Base-by-base conservation (phyloP, 1,284 basidiomycete genomes). In the Stygiomarasmius scandens region DNA sequence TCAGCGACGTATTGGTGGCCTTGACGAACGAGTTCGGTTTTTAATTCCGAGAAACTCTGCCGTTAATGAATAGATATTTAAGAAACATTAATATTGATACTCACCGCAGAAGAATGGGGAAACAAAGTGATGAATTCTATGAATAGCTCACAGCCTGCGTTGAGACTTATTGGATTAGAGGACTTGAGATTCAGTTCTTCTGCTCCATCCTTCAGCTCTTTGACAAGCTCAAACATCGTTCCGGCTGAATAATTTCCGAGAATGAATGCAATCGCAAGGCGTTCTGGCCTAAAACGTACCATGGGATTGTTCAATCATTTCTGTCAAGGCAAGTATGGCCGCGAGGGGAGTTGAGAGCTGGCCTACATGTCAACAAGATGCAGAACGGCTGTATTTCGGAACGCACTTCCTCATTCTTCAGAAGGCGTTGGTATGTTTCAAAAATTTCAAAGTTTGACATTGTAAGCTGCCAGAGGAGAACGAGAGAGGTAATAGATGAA, bases 131-230 rank as follows among this genome's bases (percentile, higher is more conserved):
- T 91, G 64, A 95, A 95, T 5, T 91, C 88, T 63, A 92, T 89
- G 76, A 96, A 95, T 29, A 96, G 81, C 70, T 95, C 91, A 69
- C 91, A 91, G 44, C 94, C 94, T n/a, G 93, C 93, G 61, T 90
- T 90, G 55, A 95, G 78, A 60, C 93, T 89, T 69, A 96, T 91
- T 11, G 92, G 86, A 68, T 95, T 96, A 41, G 86, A 77, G 0
- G 87, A 82, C 20, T 81, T 80, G 23, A 77, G 71, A 64, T 85
- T 88, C 52, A 96, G 77, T 16, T 78, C 76, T 55, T 86, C 77
- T 1, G 92, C 90, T 25, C 88, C 90, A 46, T 88, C 82, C 58
- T 92, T 86, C 63, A 96, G 82, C 54, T 87, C 90, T 63, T 91
- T 85, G 45, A 93, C 88, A 48, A 96, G 85, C 72, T 96, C 94